phyloP scores from a whole-genome alignment of 306 rosid genomes.

The Vigna trinervia region DNA sequence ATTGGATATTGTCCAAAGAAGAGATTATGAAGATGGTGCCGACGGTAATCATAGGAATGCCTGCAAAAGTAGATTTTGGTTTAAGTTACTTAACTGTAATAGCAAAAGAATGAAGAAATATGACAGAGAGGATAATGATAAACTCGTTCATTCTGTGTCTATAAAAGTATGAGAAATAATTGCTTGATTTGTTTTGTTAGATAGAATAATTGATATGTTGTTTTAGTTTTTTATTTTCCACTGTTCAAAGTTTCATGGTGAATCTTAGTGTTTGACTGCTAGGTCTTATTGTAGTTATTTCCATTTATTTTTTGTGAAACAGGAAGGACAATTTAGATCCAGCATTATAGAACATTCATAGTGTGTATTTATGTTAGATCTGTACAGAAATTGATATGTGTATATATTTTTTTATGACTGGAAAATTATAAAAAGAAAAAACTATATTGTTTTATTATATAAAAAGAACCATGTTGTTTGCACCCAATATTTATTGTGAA shows the following conservation, averaged over 20 bases:
- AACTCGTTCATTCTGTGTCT: constrained; percentile 50
- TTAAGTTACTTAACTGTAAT: constrained; percentile 54
- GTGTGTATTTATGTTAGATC: neutral
- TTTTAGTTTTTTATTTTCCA: neutral
- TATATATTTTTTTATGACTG: neutral
- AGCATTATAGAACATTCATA: neutral
- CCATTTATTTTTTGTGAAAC: neutral
- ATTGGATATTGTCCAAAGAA: constrained; percentile 51
- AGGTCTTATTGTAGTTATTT: neutral
- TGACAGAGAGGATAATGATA: neutral
- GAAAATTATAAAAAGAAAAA: neutral
- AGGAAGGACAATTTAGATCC: neutral
- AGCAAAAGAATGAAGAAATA: constrained; percentile 46
- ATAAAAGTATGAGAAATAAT: constrained; percentile 33
- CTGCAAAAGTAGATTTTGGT: constrained; percentile 57
- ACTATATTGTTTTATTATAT: neutral
- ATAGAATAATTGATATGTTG: neutral
- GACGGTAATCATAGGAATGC: constrained; percentile 13
- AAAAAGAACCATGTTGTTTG: neutral
- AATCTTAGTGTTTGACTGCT: neutral
- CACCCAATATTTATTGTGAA: neutral
- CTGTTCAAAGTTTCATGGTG: neutral
- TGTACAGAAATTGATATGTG: constrained; percentile 17
- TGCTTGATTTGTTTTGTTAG: neutral
- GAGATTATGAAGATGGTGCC: neutral